phyloP scores from a whole-genome alignment of 257 asterid genomes.

The Capsicum chinense region DNA sequence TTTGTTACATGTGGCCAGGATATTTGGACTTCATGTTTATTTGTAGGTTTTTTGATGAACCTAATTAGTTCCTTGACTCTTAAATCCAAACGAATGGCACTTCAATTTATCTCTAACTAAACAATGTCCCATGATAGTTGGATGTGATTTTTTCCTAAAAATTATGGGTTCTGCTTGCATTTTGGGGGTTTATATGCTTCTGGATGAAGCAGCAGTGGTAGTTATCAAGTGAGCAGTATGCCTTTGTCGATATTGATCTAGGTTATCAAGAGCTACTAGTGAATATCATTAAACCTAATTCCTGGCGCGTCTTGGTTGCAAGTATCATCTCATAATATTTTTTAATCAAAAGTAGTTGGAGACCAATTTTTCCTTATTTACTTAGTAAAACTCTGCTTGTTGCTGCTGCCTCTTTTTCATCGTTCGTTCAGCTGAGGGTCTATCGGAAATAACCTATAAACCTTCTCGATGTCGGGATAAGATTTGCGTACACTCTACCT shows the following conservation, averaged over 20 bases:
- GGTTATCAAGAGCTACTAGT: not conserved
- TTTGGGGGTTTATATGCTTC: not conserved
- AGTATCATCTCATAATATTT: not conserved
- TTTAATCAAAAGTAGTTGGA: conserved; percentile 5
- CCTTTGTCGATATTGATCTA: conserved; percentile 7
- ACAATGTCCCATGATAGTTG: not conserved
- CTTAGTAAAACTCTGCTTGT: not conserved
- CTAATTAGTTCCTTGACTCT: not conserved
- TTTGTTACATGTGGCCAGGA: not conserved
- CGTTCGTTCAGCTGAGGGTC: not conserved
- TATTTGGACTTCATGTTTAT: not conserved
- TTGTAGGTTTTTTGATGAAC: not conserved
- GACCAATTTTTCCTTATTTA: not conserved
- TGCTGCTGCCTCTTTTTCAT: not conserved
- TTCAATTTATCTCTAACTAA: conserved; percentile 10
- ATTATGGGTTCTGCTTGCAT: not conserved
- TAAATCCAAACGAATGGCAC: not conserved
- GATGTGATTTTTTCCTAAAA: not conserved
- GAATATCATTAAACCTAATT: not conserved
- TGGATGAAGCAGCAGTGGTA: conserved; percentile 22
- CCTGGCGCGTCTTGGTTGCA: not conserved
- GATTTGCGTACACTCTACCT: not conserved
- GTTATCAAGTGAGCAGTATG: conserved; percentile 4
- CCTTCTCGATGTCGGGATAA: not conserved
- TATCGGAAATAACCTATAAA: not conserved